Percentiles rank a stretch among this genome's conserved stretches.
Conservation (phyloP, 2,329 filamentous ascomycete genomes). For the Xylaria arbuscula region DNA sequence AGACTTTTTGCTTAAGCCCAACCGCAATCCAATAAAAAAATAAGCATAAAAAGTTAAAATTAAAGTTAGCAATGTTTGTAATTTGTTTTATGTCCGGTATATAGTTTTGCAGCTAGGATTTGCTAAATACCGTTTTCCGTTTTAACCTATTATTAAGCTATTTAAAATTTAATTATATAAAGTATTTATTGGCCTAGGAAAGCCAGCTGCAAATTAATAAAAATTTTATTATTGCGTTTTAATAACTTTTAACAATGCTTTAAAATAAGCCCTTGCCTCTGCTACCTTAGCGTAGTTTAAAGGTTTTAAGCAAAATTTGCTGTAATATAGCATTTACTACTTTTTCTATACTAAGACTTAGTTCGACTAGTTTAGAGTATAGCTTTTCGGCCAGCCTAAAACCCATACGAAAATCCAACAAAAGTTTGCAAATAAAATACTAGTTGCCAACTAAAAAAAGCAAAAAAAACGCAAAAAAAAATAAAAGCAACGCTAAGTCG, state of each 20-base stretch:
- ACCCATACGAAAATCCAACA: background rate
- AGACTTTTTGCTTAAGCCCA: conserved; percentile 4
- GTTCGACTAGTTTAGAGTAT: conserved; percentile 3
- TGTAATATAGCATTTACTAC: conserved; percentile 2
- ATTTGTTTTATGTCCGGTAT: conserved; percentile 2
- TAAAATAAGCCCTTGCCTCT: conserved; percentile 7
- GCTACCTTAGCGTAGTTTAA: background rate
- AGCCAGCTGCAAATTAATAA: background rate
- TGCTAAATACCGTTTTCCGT: background rate
- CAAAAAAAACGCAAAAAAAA: background rate
- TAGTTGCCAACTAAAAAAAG: background rate
- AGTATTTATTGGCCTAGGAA: background rate
- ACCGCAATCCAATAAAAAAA: conserved; percentile 3
- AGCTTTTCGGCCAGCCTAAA: background rate
- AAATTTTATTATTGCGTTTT: background rate
- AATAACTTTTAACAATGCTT: background rate
- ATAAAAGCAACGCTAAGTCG: background rate
- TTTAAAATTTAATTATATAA: conserved; percentile 8
- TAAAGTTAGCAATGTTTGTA: background rate
- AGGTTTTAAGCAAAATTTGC: background rate
- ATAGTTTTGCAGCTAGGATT: background rate
- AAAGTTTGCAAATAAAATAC: background rate
- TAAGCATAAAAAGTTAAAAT: background rate
- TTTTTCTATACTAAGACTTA: conserved; percentile 7
- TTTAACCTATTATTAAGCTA: background rate